These are phyloP conservation scores for Glycine soja DNA, from an alignment of 306 rosid species.

Conservation along the genomic window DNA sequence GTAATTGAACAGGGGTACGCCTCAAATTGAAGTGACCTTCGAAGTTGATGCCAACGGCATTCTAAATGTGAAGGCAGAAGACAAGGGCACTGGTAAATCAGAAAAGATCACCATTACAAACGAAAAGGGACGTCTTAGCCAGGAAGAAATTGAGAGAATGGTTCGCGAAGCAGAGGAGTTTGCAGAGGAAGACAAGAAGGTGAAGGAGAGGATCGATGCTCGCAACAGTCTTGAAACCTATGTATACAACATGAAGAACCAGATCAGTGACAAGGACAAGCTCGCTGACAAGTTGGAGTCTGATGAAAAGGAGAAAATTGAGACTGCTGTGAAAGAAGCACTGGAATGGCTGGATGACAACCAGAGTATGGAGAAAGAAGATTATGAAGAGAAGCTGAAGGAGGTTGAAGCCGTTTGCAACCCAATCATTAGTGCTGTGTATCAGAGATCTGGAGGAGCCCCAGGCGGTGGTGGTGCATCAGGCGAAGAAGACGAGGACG, in stretches of 20 bases:
- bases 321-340: slow-evolving; percentile 90
- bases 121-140: slow-evolving; percentile 95
- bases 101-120: slow-evolving; percentile 99
- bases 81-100: slow-evolving; percentile 97
- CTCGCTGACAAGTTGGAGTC: slow-evolving; percentile 93
- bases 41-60: slow-evolving; percentile 99
- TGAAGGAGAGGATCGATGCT: slow-evolving; percentile 93
- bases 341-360: slow-evolving; percentile 97
- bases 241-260: slow-evolving; percentile 96
- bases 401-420: slow-evolving; percentile 97
- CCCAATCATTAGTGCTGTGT: slow-evolving; percentile 85
- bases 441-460: slow-evolving; percentile 91
- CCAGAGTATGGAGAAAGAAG: slow-evolving; percentile 89
- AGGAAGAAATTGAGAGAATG: slow-evolving; percentile 97
- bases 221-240: slow-evolving; percentile 92
- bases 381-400: slow-evolving; percentile 93
- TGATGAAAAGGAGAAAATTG: slow-evolving; percentile 95
- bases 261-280: slow-evolving; percentile 91
- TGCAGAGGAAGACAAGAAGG: slow-evolving; percentile 95
- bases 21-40: slow-evolving; percentile 98
- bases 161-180: slow-evolving; percentile 97
- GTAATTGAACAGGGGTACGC: slow-evolving; percentile 80
- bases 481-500: slow-evolving; percentile 74
- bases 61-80: slow-evolving; percentile 93
- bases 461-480: slow-evolving; percentile 69